These are phyloP conservation scores for Skeletonema marinoi DNA, from an alignment of 108 stramenopile genomes.

Conservation along the genomic window DNA sequence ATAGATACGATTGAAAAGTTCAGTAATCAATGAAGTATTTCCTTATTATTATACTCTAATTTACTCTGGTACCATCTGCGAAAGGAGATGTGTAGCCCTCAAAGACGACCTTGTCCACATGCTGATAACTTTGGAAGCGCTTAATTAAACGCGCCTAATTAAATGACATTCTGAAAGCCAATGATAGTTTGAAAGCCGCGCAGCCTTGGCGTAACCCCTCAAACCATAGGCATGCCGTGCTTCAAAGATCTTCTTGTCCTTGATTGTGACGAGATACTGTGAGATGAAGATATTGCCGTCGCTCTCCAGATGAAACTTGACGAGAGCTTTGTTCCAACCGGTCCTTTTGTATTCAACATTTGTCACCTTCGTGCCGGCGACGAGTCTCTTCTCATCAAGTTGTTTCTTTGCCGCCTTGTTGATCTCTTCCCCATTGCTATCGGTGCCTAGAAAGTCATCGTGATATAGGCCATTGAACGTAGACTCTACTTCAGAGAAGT, in stretches of 20 bases:
- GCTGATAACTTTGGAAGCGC: not conserved
- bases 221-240: too few relatives aligned
- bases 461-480: not conserved
- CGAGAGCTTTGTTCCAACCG: not conserved
- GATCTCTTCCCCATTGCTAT: not conserved
- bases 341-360: not conserved
- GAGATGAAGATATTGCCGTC: not conserved
- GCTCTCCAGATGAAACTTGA: not conserved
- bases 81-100: not conserved
- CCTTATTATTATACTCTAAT: not conserved
- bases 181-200: not conserved
- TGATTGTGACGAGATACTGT: too few relatives aligned
- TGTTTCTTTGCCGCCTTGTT: not conserved
- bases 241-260: too few relatives aligned
- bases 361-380: not conserved
- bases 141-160: too few relatives aligned
- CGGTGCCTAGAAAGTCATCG: not conserved
- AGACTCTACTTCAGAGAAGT: slow-evolving; percentile 5
- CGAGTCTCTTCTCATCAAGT: not conserved
- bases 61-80: not conserved
- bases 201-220: not conserved
- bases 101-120: not conserved
- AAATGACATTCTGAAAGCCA: too few relatives aligned
- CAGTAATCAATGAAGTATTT: too few relatives aligned
- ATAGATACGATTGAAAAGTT: too few relatives aligned